Evolutionary conservation across 2,329 filamentous ascomycete species (phyloP).

Genomic region (Fusarium euwallaceae): DNA sequence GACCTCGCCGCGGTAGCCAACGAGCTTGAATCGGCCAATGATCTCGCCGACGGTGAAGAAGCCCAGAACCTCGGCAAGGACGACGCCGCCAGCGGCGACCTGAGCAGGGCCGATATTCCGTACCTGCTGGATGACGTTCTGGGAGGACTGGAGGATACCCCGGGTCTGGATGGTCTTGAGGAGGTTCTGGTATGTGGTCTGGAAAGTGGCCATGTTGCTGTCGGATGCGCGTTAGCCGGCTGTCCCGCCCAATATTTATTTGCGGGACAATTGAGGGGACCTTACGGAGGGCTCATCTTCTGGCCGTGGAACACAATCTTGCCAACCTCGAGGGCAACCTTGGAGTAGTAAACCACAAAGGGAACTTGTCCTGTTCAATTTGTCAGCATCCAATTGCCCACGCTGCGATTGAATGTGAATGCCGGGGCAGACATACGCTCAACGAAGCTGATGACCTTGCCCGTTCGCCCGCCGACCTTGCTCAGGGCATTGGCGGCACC

Average conservation of each 20-base stretch:
- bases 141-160: conserved; percentile 68
- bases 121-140: conserved; percentile 67
- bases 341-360: conserved; percentile 90
- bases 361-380: conserved; percentile 79
- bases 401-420: background rate
- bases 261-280: conserved; percentile 21
- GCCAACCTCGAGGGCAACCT: conserved; percentile 86
- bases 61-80: conserved; percentile 87
- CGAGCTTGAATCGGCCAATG: conserved; percentile 92
- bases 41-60: conserved; percentile 99
- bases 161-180: conserved; percentile 78
- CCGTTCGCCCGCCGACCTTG: conserved; percentile 86
- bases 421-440: conserved; percentile 77
- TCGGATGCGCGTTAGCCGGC: conserved; percentile 20
- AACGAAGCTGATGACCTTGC: conserved; percentile 80
- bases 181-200: conserved; percentile 84
- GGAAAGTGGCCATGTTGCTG: conserved; percentile 85
- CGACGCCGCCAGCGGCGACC: conserved; percentile 79
- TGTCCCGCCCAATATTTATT: conserved; percentile 19
- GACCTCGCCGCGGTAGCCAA: conserved; percentile 86
- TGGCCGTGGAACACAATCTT: conserved; percentile 90
- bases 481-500: conserved; percentile 75
- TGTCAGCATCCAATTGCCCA: conserved; percentile 21
- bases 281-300: conserved; percentile 97
- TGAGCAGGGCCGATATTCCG: conserved; percentile 80